Base-by-base conservation (phyloP, 257 asterid species). In the Plantago ovata region DNA sequence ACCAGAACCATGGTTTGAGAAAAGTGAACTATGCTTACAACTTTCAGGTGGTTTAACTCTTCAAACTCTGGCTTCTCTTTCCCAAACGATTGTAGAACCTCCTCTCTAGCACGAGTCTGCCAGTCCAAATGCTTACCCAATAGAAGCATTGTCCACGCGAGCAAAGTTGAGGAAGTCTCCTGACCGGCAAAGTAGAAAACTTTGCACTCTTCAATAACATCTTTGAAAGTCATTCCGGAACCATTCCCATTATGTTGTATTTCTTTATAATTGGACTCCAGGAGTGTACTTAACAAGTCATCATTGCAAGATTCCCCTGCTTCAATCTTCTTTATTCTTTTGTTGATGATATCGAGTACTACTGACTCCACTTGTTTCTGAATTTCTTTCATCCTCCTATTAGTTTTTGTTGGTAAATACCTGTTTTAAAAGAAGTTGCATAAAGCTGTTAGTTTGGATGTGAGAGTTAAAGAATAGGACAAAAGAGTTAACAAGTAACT, bases 131-230 rank as follows among this genome's bases (percentile, higher is more conserved):
- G 81, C 0, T 62, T 19, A 63, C 85, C 70, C 18, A 81, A 67
- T 36, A 50, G 3, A 1, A 50, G 16, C 56, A 50, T 50, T 50
- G 56, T 50, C 56, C 56, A 50, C 13, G 12, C 56, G 13, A 50
- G 56, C 56, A 50, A 50, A 19, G 28, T 15, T 22, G 56, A 50
- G 28, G 56, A 20, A 10, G 56, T 50, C 23, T 50, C 56, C 28
- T 32, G 28, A 7, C 56, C 56, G 1, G 56, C 23, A 33, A 84
- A 69, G 50, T 78, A 76, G 73, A 84, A 76, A 0, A 63, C 4
- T 61, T 77, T 76, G 78, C 93, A 84, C 39, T 84, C 88, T 48
- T 76, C 88, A 19, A 84, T 76, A 44, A 81, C 77, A 43, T 78
- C 85, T 42, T 76, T 76, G 8, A 49, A 72, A 40, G 70, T 84